Evolutionary conservation across 768 basidiomycete species (phyloP), one percentile per base, ranked within the genome.

Genomic region (Trichaptum fuscoviolaceum): DNA sequence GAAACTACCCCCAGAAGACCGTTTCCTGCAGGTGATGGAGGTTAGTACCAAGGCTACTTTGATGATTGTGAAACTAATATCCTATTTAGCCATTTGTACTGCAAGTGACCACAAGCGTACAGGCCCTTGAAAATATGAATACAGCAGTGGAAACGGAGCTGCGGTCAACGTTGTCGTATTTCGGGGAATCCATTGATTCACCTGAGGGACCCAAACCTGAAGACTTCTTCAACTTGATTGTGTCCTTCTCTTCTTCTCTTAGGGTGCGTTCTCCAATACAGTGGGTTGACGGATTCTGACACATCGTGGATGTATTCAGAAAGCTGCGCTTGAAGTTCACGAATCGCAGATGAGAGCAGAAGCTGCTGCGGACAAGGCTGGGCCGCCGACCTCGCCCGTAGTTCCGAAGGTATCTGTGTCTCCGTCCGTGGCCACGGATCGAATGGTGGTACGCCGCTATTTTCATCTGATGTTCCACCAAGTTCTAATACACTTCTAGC

Each of bases 181-280:
- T 89, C 72, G 94, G 94, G 6, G 93, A 96, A 73, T 81, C 82
- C 64, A 84, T 87, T 1, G 84, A 87, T 63, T 79, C 84, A 0
- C 80, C 85, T 0, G 87, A 92, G 18, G 80, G 86, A 0, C 82
- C 83, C 2, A 93, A 89, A 71, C 85, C 91, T 0, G 95, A 96
- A 73, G 90, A 92, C 68, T 87, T 97, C 73, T 96, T 97, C 71
- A 84, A 83, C 0, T 76, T 88, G 65, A 83, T 95, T 60, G 80
- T 85, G n/a, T 84, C 87, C 0, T 94, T 95, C 76, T 90, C 89
- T 0, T 85, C 85, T 0, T 85, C 85, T 0, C 79, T 95, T 23
- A 87, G 88, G 84, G 90, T 88, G 68, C 64, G 78, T 71, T 10
- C 10, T 20, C 42, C 20, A 59, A 57, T 62, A 57, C 26, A 26